Evolutionary conservation across 306 rosid species (phyloP), one percentile per base, ranked within the genome.

Genomic region (Hippophae tibetana): DNA sequence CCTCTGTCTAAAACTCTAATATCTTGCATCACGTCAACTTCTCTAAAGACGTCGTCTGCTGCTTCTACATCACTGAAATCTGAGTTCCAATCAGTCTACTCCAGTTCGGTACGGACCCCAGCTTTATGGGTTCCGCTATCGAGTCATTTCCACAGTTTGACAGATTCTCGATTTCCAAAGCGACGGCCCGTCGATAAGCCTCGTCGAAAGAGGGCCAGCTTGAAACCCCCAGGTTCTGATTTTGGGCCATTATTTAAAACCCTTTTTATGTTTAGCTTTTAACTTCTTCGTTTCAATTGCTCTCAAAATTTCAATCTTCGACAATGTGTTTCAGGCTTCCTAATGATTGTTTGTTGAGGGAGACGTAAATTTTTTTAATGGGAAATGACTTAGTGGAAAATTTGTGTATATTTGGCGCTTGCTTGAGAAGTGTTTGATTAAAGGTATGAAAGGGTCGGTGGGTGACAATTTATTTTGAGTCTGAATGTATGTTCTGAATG

Each of bases 151-250:
- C 83, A 83, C 75, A 81, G 87, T 77, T 81, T 92, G 79, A 87
- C 96, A 7, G 96, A 92, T 13, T 72, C 96, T 54, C 87, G 87
- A 43, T 74, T 74, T 57, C 96, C 96, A 3, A 90, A 87, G 79
- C 72, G 93, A 60, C 79, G 98, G 3, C 95, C 98, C 40, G 54
- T 70, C 2, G 73, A 72, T 62, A 82, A 76, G 64, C 69, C 98
- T 23, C 93, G 84, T 46, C 86, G 89, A 43, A 92, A 85, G 72
- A 80, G 96, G 69, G 81, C 89, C 47, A 59, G 74, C 82, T 55
- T 85, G 78, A 87, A 62, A 74, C 95, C 96, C 5, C 68, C 84
- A 56, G 98, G 98, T 81, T 9, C 68, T 67, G 47, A 18, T 49
- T 63, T 10, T 1, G 8, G 10, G 43, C 25, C 6, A 49, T 49